Conservation (phyloP, 176 grass and related monocot genomes). For the Musa acuminata region DNA sequence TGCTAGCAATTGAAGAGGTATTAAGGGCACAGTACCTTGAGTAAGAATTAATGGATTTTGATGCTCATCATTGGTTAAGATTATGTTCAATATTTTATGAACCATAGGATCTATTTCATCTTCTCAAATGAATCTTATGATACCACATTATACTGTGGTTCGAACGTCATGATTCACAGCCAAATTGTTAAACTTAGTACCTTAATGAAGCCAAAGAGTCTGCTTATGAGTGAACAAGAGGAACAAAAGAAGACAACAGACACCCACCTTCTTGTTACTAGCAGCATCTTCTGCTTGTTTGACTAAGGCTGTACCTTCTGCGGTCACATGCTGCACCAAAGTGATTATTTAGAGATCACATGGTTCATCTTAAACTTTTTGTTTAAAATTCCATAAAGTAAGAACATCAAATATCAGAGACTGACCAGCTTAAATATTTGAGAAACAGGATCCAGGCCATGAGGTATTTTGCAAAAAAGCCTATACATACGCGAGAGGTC, state of each 20-base stretch:
- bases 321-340: conserved; percentile 67
- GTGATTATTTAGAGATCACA: conserved; percentile 9
- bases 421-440: conserved; percentile 87
- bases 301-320: conserved; percentile 70
- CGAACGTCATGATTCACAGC: background rate
- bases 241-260: conserved; percentile 15
- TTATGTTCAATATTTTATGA: background rate
- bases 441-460: conserved; percentile 81
- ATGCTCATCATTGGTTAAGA: background rate
- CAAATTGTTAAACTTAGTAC: background rate
- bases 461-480: conserved; percentile 73
- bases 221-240: background rate
- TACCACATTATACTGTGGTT: background rate
- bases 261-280: conserved; percentile 70
- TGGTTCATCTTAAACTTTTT: background rate
- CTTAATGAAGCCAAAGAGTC: background rate
- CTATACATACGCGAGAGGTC: conserved; percentile 89
- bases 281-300: conserved; percentile 98
- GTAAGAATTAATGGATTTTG: background rate
- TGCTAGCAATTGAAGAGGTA: background rate
- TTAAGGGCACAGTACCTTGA: background rate
- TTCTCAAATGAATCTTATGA: background rate
- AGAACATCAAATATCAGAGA: conserved; percentile 4
- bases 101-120: background rate
- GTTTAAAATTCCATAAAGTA: background rate